Evolutionary conservation across 352 stramenopile genomes (phyloP).

Genomic region (Phytophthora crassamura): DNA sequence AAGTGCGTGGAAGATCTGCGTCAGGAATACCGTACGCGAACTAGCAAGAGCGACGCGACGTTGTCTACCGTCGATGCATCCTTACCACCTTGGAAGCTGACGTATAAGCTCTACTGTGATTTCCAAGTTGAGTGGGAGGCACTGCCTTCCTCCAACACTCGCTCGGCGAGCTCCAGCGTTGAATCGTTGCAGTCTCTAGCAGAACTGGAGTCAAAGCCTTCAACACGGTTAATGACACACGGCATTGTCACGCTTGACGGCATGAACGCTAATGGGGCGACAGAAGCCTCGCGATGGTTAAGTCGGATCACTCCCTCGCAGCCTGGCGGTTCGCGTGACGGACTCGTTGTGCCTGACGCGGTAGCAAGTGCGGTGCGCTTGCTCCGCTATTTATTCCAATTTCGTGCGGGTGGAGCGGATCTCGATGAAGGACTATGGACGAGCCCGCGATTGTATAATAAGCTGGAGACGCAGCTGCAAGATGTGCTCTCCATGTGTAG

Average conservation of each 20-base stretch:
- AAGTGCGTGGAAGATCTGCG: slow-evolving; percentile 76
- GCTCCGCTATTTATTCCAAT: slow-evolving; percentile 69
- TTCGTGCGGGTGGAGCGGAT: slow-evolving; percentile 25
- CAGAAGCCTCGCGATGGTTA: slow-evolving; percentile 33
- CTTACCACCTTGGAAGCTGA: slow-evolving; percentile 76
- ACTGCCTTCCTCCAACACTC: slow-evolving; percentile 16
- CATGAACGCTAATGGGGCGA: slow-evolving; percentile 23
- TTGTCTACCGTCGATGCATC: slow-evolving; percentile 10
- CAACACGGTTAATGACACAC: slow-evolving; percentile 23
- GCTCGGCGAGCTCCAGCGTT: neutral
- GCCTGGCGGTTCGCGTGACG: slow-evolving; percentile 5
- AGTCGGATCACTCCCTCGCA: slow-evolving; percentile 25
- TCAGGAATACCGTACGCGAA: slow-evolving; percentile 23
- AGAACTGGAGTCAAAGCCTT: slow-evolving; percentile 18
- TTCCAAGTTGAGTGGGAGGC: slow-evolving; percentile 67
- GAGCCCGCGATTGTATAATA: slow-evolving; percentile 80
- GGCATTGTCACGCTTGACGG: slow-evolving; percentile 30
- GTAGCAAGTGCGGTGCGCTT: slow-evolving; percentile 60
- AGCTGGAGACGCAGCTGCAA: slow-evolving; percentile 79
- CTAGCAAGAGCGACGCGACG: slow-evolving; percentile 1
- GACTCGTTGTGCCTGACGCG: slow-evolving; percentile 33
- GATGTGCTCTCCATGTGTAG: slow-evolving; percentile 86
- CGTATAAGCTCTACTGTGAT: slow-evolving; percentile 78
- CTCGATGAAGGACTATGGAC: slow-evolving; percentile 65
- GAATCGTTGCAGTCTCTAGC: slow-evolving; percentile 23